Percentiles rank a stretch among this genome's conserved stretches.
These are phyloP conservation scores for Myxozyma kluyveri DNA, from an alignment of 805 yeast species.

Conservation along the genomic window DNA sequence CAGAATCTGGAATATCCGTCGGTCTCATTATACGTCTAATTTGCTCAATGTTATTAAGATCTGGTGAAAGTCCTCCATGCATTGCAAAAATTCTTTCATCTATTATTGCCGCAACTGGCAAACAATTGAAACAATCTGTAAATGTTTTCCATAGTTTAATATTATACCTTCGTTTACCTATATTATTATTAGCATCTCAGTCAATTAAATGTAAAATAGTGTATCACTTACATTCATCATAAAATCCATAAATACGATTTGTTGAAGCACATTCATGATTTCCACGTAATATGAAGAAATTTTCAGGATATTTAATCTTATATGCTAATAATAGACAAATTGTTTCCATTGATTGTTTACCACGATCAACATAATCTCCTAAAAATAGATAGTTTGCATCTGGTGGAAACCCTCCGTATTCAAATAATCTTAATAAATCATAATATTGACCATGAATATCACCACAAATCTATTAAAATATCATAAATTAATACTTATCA, in stretches of 20 bases:
- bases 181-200: background rate
- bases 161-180: slow-evolving; percentile 83
- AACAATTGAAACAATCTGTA: slow-evolving; percentile 96
- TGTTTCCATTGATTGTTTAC: slow-evolving; percentile 94
- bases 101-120: slow-evolving; percentile 96
- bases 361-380: slow-evolving; percentile 98
- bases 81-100: slow-evolving; percentile 97
- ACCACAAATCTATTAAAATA: slow-evolving; percentile 46
- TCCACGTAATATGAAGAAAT: slow-evolving; percentile 93
- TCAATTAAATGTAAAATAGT: background rate
- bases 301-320: slow-evolving; percentile 97
- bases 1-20: slow-evolving; percentile 97
- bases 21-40: slow-evolving; percentile 99
- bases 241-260: slow-evolving; percentile 95
- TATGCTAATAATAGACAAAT: slow-evolving; percentile 90
- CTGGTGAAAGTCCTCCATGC: slow-evolving; percentile 99
- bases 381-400: slow-evolving; percentile 93
- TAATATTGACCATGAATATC: slow-evolving; percentile 98
- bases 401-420: slow-evolving; percentile 98
- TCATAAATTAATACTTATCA: slow-evolving; percentile 5
- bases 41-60: slow-evolving; percentile 95
- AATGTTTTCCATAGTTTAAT: slow-evolving; percentile 98
- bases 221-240: slow-evolving; percentile 73
- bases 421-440: slow-evolving; percentile 89
- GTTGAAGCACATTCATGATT: slow-evolving; percentile 98